Base-by-base conservation (phyloP, 2,329 filamentous ascomycete species). In the Calonectria montana region DNA sequence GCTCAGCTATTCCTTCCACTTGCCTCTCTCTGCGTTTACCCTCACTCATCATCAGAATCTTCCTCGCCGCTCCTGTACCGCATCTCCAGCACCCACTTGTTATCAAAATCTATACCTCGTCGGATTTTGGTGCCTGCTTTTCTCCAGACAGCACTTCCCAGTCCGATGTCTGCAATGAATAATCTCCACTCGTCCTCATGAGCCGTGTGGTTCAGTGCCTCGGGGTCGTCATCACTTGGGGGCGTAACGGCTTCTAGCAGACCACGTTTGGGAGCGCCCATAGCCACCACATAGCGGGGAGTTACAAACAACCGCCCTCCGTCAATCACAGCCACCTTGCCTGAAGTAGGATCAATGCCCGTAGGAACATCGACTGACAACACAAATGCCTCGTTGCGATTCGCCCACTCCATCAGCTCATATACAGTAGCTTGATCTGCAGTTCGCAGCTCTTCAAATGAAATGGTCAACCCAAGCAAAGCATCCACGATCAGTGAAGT, bases 381-480 rank as follows among this genome's bases (percentile, higher is more conserved):
- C 3, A 97, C 93, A 70, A 93, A 92, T 0, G 95, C 92, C 75
- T 95, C 94, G 80, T 93, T 94, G 74, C 95, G 93, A 81, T 98
- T 98, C 3, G 95, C 93, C 95, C 96, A 98, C 74, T 95, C 93
- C 79, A 98, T 97, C 80, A 98, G 90, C 80, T 97, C 94, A 79
- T 97, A 96, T 0, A 95, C 94, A 0, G 93, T 93, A 4, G 93
- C 92, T 81, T 97, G 94, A 75, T 97, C 94, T 18, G 93, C 93
- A 2, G 92, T 93, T 41, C 94, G 91, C 31, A 98, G 87, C 77
- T 97, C 95, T 76, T 98, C 95, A 79, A 98, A 98, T 2, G 94
- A 93, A 69, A 95, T 91, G 53, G 97, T 95, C 73, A 97, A 90
- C 4, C 95, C 95, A 5, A 99, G 90, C 15, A 98, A 86, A 1